Evolutionary conservation across 2,329 filamentous ascomycete species (phyloP), one percentile per base, ranked within the genome.

Genomic region (Orbilia quercus): DNA sequence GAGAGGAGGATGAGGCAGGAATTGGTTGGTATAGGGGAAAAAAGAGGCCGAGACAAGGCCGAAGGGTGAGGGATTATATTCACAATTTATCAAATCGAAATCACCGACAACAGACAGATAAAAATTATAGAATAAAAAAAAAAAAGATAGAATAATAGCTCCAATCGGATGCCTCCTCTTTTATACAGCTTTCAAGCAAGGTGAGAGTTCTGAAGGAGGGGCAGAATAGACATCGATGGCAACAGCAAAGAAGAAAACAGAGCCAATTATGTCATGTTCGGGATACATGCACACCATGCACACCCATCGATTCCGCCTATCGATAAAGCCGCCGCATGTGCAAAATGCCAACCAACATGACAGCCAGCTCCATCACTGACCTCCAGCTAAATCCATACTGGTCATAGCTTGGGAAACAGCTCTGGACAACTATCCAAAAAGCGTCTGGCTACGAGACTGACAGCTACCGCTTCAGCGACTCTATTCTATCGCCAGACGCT

Each of bases 11-110:
- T 45, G 42, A 45, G 9, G 42, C 42, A 45, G 18, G 14, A 40
- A 40, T 40, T 40, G 6, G 31, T 40, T 40, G 9, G 28, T 31
- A 31, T 42, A 4, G 16, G 38, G 12, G 5, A 42, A 18, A 42
- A 42, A 42, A 42, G 5, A 12, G 42, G 25, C 25, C 25, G 28
- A 34, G 50, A 38, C 50, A 38, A 54, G 50, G 34, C n/a, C 31
- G 28, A 40, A 18, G 22, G 40, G 40, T 59, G 55, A 59, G 55
- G 55, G 55, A 59, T 59, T 59, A 59, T 31, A 11, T n/a, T 9
- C n/a, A 58, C 22, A 18, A 22, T 28, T n/a, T 22, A 23, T 23
- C 7, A 42, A 31, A 45, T 31, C 16, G 14, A 16, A 47, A 14
- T 1, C 18, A 22, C 25, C 28, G 50, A 36, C 28, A 28, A 12